Percentiles rank a stretch among this genome's conserved stretches.
Evolutionary conservation across 352 stramenopile species (phyloP).

Genomic region (Aphanomyces astaci): DNA sequence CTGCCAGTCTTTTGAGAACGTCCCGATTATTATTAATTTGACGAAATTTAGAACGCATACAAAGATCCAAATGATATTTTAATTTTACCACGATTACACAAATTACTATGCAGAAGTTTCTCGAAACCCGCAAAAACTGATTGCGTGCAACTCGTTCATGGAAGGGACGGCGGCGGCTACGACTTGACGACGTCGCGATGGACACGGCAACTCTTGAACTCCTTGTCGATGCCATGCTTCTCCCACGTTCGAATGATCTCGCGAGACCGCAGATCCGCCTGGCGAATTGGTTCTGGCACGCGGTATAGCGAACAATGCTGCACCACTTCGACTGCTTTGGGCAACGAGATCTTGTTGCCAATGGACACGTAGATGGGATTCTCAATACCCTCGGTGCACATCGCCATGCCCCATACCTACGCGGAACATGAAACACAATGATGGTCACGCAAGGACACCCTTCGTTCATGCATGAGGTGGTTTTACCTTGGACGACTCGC

Average conservation of each 20-base stretch:
- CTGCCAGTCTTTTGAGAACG: slow-evolving; percentile 3
- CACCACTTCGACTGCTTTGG: slow-evolving; percentile 49
- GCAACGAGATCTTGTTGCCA: slow-evolving; percentile 58
- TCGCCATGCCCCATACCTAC: slow-evolving; percentile 64
- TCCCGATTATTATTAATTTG: background rate
- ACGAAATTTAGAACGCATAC: background rate
- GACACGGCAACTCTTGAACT: slow-evolving; percentile 35
- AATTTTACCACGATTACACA: background rate
- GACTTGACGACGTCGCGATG: background rate
- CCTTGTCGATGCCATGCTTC: slow-evolving; percentile 40
- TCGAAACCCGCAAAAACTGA: slow-evolving; percentile 6
- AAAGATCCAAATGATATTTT: background rate
- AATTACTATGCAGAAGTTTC: background rate
- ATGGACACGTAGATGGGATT: slow-evolving; percentile 85
- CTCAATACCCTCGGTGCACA: slow-evolving; percentile 50
- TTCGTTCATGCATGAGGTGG: too few species aligned
- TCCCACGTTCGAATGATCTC: slow-evolving; percentile 66
- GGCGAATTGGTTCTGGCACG: slow-evolving; percentile 76
- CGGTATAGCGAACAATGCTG: slow-evolving; percentile 54
- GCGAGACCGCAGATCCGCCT: slow-evolving; percentile 75
- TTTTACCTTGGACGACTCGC: slow-evolving; percentile 47
- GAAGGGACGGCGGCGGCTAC: background rate
- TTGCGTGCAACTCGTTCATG: background rate
- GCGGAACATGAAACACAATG: background rate
- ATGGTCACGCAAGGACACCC: too few species aligned